phyloP scores from a whole-genome alignment of 2,329 filamentous ascomycete species.

The Pestalotiopsis fici region DNA sequence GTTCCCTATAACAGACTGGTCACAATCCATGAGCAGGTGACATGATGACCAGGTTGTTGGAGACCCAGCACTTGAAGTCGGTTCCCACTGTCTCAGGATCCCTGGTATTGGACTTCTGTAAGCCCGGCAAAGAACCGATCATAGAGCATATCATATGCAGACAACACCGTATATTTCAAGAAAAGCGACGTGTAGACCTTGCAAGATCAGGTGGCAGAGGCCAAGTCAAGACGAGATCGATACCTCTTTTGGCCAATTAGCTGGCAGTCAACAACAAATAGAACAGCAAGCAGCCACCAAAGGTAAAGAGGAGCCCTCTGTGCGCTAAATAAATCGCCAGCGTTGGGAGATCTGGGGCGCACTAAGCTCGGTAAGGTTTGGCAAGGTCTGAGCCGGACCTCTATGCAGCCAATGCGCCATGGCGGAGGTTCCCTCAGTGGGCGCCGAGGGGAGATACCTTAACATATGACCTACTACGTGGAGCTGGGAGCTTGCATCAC shows the following conservation, averaged over 20 bases:
- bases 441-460: neutral
- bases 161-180: no score
- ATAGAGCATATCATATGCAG: no score
- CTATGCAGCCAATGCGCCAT: neutral
- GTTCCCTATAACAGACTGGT: neutral
- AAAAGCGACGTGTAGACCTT: no score
- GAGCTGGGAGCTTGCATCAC: constrained; percentile 5
- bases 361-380: neutral
- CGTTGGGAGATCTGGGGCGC: neutral
- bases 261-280: neutral
- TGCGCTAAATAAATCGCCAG: neutral
- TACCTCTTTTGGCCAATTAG: neutral
- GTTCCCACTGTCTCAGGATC: neutral
- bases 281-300: neutral
- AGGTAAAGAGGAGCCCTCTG: no score
- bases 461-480: neutral
- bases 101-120: neutral
- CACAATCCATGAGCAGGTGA: constrained; percentile 6
- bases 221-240: neutral
- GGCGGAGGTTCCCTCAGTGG: neutral
- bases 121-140: no score
- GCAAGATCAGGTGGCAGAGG: no score
- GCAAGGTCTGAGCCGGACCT: neutral
- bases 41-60: neutral
- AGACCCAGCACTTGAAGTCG: neutral